Conservation (phyloP, 2,329 filamentous ascomycete genomes). For the Penicillium polonicum region DNA sequence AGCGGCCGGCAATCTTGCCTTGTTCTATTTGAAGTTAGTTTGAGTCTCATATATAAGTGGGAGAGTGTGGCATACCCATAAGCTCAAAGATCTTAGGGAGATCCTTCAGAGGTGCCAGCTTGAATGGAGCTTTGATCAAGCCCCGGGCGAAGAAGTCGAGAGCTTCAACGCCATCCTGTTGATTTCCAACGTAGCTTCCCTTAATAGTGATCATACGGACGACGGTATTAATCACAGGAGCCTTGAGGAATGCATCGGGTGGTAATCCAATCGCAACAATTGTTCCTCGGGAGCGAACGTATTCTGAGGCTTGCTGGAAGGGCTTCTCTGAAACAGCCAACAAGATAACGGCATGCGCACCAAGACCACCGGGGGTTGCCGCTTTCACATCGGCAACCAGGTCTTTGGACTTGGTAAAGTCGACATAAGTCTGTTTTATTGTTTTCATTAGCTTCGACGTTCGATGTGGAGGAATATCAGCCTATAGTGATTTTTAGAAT, state of each 20-base stretch:
- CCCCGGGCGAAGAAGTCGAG: constrained; percentile 81
- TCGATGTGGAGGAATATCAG: neutral
- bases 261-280: constrained; percentile 87
- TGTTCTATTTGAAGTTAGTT: constrained; percentile 11
- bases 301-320: constrained; percentile 86
- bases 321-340: constrained; percentile 83
- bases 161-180: constrained; percentile 79
- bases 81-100: constrained; percentile 73
- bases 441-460: neutral
- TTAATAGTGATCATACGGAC: constrained; percentile 85
- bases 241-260: constrained; percentile 66
- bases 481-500: neutral
- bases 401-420: constrained; percentile 72
- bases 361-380: constrained; percentile 70
- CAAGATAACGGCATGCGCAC: constrained; percentile 73
- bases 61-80: constrained; percentile 46
- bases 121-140: constrained; percentile 78
- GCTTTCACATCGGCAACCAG: constrained; percentile 77
- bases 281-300: constrained; percentile 75
- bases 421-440: constrained; percentile 58
- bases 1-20: constrained; percentile 19
- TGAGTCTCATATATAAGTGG: neutral
- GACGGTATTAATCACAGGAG: constrained; percentile 82
- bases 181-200: constrained; percentile 87
- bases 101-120: constrained; percentile 75